Conservation (phyloP, 805 yeast species). For the Metschnikowia colocasiae region DNA sequence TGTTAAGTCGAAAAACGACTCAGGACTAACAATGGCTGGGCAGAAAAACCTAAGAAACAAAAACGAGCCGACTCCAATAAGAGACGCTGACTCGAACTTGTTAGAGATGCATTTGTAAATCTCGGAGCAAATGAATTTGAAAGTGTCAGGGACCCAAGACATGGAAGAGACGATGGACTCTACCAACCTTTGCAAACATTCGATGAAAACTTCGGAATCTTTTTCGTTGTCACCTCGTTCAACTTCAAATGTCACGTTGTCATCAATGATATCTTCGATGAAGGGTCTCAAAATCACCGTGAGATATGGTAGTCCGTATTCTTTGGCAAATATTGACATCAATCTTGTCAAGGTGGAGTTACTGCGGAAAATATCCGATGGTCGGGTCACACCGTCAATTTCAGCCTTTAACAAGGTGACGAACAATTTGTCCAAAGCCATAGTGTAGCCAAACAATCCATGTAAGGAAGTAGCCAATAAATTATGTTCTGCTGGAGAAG, state of each 20-base stretch:
- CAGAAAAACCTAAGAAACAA: constrained; percentile 76
- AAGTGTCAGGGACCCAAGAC: constrained; percentile 61
- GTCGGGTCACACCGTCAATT: constrained; percentile 53
- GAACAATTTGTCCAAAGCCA: constrained; percentile 44
- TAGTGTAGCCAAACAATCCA: constrained; percentile 45
- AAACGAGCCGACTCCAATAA: constrained; percentile 79
- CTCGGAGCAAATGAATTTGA: constrained; percentile 66
- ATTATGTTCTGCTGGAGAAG: constrained; percentile 68
- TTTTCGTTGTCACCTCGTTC: constrained; percentile 44
- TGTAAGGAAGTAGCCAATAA: constrained; percentile 64
- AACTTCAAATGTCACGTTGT: constrained; percentile 58
- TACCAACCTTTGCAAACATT: constrained; percentile 53
- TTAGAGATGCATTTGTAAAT: constrained; percentile 53
- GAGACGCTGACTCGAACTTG: constrained; percentile 59
- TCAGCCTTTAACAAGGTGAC: constrained; percentile 57
- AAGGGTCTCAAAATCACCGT: constrained; percentile 51
- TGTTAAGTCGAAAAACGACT: constrained; percentile 42
- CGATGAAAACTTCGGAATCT: constrained; percentile 48
- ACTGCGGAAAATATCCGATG: constrained; percentile 72
- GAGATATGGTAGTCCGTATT: constrained; percentile 62
- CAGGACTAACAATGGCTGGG: constrained; percentile 91
- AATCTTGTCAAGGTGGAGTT: constrained; percentile 81
- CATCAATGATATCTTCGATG: constrained; percentile 47
- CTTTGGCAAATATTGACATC: constrained; percentile 64
- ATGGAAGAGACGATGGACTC: constrained; percentile 56